Base-by-base conservation (phyloP, 768 basidiomycete genomes). In the Lentinula sp. region DNA sequence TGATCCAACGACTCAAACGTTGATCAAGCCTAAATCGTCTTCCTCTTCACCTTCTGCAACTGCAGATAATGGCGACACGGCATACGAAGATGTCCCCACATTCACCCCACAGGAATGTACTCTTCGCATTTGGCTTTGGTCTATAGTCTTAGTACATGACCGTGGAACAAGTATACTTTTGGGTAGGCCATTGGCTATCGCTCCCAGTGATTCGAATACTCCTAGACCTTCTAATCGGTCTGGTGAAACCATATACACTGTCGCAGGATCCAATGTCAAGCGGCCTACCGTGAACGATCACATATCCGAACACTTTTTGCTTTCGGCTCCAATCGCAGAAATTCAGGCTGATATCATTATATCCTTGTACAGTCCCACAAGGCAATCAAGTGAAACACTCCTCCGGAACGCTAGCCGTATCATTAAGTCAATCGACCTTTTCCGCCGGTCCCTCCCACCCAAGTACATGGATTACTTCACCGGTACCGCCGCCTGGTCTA, bases 301-400 rank as follows among this genome's bases (percentile, higher is more conserved):
- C 54, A 84, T 88, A 65, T 90, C 90, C 2, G 89, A 91, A 66
- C 90, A 93, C 69, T 93, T 93, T 69, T 79, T 88, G 57, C 76
- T 86, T 28, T 91, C 88, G 18, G 83, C 86, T 57, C 85, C 88
- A 7, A 78, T 93, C 50, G 86, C 86, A 23, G 89, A 91, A 64
- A 91, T 94, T 61, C 92, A 94, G 65, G 92, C 91, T 4, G 92
- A 93, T 63, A 91, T 94, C 62, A 90, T 93, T 76, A 91, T 90
- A 69, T 90, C 90, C 9, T 79, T 94, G 7, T 94, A 93, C 68
- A 80, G 85, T 7, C 91, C 92, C 1, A 84, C 85, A n/a, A 81
- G 79, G 51, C 87, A 88, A 71, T 81, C 79, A 23, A 81, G 81
- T 1, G 88, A 91, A 64, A 76, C 82, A 8, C 83, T 91, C 62